Evolutionary conservation across 2,329 filamentous ascomycete species (phyloP).

Genomic region (Thelonectria rubi): DNA sequence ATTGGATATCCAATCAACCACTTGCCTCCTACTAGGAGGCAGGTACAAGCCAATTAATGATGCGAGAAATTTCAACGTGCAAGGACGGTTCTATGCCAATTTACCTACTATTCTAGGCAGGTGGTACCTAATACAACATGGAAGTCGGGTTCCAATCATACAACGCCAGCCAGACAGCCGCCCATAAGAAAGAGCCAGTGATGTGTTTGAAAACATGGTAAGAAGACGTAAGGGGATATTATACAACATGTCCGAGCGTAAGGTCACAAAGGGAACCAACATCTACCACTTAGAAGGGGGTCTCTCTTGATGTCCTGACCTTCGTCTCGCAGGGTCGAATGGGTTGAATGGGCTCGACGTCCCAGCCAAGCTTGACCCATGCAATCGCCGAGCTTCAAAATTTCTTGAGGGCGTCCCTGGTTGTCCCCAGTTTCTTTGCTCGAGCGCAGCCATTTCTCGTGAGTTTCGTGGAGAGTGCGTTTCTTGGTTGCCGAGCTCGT

Average conservation of each 20-base stretch:
- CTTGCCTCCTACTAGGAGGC: no score
- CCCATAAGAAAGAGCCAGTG: neutral
- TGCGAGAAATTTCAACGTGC: no score
- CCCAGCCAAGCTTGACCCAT: slow-evolving; percentile 35
- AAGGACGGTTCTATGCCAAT: no score
- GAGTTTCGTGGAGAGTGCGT: slow-evolving; percentile 64
- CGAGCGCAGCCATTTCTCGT: slow-evolving; percentile 67
- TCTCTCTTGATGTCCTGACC: slow-evolving; percentile 52
- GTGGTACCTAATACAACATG: no score
- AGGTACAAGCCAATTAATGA: neutral
- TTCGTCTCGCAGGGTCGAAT: slow-evolving; percentile 50
- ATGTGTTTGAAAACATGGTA: neutral
- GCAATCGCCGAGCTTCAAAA: slow-evolving; percentile 43
- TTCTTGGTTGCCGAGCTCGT: slow-evolving; percentile 59
- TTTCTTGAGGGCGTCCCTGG: slow-evolving; percentile 54
- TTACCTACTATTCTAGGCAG: no score
- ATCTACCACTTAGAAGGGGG: slow-evolving; percentile 50
- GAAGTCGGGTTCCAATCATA: no score
- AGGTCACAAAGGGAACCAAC: slow-evolving; percentile 8
- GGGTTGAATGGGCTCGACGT: slow-evolving; percentile 45
- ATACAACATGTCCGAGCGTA: slow-evolving; percentile 14
- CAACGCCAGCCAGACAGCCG: no score
- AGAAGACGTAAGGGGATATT: slow-evolving; percentile 1
- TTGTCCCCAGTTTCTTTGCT: slow-evolving; percentile 56
- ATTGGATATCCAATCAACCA: no score